Base-by-base conservation (phyloP, 2,329 filamentous ascomycete species). In the Fusarium sp. region DNA sequence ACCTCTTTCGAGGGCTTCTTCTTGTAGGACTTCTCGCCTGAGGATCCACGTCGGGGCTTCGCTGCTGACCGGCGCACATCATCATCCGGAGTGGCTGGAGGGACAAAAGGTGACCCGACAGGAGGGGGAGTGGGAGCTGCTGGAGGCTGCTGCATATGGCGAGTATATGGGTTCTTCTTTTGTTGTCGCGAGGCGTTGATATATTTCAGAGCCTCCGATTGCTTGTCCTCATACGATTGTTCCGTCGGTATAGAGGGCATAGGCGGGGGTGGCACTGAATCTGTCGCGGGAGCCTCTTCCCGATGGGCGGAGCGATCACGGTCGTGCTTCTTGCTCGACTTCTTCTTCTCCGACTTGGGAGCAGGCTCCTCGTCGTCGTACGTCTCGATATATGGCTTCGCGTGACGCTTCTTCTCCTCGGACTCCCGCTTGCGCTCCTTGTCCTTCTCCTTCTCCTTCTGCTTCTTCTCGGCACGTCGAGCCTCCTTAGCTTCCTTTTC, bases 261-360 rank as follows among this genome's bases (percentile, higher is more conserved):
- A 14, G 74, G 72, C n/a, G 79, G 71, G 9, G 75, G 71, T 11
- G 72, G 71, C 37, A 72, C 58, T 3, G 76, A 69, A 38, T 47
- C 69, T n/a, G 74, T 74, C n/a, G 69, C 52, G 10, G 76, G 74
- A 7, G 47, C 64, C 37, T 82, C 82, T n/a, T 84, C 82, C 17
- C 79, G 78, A 8, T 80, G 79, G 17, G 78, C 71, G 8, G 82
- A 82, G 37, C 80, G 80, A 68, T 84, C 82, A 25, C 80, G 79
- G 4, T 85, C 83, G 67, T 83, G 79, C 74, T 83, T 84, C 70
- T 82, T 84, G 74, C 79, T 82, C 43, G 80, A 80, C 74, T 83
- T 84, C 76, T 85, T 85, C 79, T 83, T 82, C 47, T 83, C 81
- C 0, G 79, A 73, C 72, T 80, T 70, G 11, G 70, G 59, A 4